Conservation (phyloP, 192 early-diverging fungal species). For the Spinellus fusiger region DNA sequence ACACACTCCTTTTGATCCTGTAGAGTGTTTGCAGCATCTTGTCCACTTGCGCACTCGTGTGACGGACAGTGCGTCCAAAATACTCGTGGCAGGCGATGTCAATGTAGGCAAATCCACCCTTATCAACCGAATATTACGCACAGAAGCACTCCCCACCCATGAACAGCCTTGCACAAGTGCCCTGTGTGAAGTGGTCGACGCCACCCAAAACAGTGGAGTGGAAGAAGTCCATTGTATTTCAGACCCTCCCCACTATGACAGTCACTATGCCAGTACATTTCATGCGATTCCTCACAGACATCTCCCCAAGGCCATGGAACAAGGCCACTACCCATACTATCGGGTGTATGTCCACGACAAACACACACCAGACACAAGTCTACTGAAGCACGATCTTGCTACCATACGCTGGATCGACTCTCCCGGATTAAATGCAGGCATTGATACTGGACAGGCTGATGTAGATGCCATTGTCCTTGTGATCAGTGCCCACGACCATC, state of each 20-base stretch:
- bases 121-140: conserved; percentile 79
- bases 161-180: conserved; percentile 96
- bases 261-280: conserved; percentile 61
- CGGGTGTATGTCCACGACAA: conserved; percentile 81
- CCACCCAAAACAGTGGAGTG: conserved; percentile 70
- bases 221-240: conserved; percentile 89
- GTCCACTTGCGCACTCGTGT: conserved; percentile 78
- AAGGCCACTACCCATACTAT: conserved; percentile 73
- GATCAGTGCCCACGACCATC: conserved; percentile 98
- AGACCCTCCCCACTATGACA: conserved; percentile 59
- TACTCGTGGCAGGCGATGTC: conserved; percentile 93
- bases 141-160: conserved; percentile 82
- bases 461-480: conserved; percentile 98
- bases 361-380: conserved; percentile 45
- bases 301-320: conserved; percentile 75
- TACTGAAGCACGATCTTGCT: conserved; percentile 86
- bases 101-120: conserved; percentile 97
- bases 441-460: conserved; percentile 94
- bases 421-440: conserved; percentile 89
- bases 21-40: conserved; percentile 64
- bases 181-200: conserved; percentile 92
- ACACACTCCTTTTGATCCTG: conserved; percentile 43
- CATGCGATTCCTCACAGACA: conserved; percentile 54
- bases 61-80: conserved; percentile 81
- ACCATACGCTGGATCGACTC: conserved; percentile 95